These are phyloP conservation scores for Solanum chiquidenum DNA, from an alignment of 257 asterid genomes.

Conservation along the genomic window DNA sequence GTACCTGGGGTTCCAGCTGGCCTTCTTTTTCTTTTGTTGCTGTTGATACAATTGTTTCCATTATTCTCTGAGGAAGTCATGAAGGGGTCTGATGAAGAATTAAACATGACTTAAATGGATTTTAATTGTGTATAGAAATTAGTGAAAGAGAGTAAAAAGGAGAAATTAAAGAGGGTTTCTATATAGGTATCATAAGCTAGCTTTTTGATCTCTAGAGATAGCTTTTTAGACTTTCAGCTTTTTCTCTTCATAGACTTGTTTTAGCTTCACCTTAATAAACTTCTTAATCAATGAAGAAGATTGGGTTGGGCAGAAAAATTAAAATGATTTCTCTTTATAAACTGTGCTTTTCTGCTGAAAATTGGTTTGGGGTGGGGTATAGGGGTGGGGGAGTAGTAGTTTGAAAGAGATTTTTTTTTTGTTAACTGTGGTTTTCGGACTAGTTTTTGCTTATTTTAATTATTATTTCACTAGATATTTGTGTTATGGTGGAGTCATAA, in stretches of 20 bases:
- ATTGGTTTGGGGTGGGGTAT: neutral
- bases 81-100: conserved; percentile 20
- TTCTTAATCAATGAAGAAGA: conserved; percentile 9
- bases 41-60: neutral
- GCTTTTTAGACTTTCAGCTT: conserved; percentile 20
- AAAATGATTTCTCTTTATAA: neutral
- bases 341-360: neutral
- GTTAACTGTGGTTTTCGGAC: neutral
- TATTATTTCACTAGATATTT: neutral
- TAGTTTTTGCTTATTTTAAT: neutral
- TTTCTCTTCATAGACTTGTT: conserved; percentile 4
- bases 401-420: neutral
- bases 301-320: neutral
- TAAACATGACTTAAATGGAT: conserved; percentile 13
- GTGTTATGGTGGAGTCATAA: neutral
- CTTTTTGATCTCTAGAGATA: neutral
- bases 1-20: conserved; percentile 32
- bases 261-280: conserved; percentile 5
- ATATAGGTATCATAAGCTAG: conserved; percentile 18
- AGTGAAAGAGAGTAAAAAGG: neutral
- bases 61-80: conserved; percentile 11
- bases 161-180: neutral
- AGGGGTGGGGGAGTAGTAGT: neutral
- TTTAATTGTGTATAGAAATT: neutral
- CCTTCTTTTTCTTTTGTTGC: conserved; percentile 13